Percentiles rank a stretch among this genome's conserved stretches.
phyloP scores from a whole-genome alignment of 257 asterid species.

The Primulina huaijiensis region DNA sequence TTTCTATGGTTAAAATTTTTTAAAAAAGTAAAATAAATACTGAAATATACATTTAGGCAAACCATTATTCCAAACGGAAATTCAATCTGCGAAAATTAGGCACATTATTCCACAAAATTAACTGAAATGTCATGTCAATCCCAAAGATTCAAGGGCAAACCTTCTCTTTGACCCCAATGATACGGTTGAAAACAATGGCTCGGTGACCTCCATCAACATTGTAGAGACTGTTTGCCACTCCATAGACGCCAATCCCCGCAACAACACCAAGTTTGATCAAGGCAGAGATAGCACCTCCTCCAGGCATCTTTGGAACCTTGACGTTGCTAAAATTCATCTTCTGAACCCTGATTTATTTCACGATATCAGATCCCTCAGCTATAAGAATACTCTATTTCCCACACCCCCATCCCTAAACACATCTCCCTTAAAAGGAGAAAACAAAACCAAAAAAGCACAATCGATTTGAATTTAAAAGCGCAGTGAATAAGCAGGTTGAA shows the following conservation, averaged over 20 bases:
- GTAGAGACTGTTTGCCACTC: constrained; percentile 60
- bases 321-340: constrained; percentile 44
- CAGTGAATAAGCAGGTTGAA: neutral
- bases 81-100: neutral
- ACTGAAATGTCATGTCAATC: neutral
- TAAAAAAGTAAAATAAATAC: neutral
- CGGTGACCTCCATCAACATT: constrained; percentile 82
- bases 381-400: neutral
- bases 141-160: constrained; percentile 21
- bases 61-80: neutral
- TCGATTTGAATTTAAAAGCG: neutral
- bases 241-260: constrained; percentile 27
- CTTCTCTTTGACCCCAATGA: constrained; percentile 63
- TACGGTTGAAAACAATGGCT: constrained; percentile 72
- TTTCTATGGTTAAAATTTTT: neutral
- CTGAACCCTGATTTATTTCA: constrained; percentile 25
- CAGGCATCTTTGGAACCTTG: constrained; percentile 56
- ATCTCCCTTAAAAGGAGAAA: neutral
- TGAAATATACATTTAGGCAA: neutral
- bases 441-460: neutral
- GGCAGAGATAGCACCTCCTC: constrained; percentile 49
- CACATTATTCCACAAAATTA: neutral
- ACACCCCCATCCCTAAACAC: neutral
- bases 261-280: too few relatives aligned
- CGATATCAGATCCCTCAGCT: neutral